Base-by-base conservation (phyloP, 805 yeast species). In the Clavispora fructus region DNA sequence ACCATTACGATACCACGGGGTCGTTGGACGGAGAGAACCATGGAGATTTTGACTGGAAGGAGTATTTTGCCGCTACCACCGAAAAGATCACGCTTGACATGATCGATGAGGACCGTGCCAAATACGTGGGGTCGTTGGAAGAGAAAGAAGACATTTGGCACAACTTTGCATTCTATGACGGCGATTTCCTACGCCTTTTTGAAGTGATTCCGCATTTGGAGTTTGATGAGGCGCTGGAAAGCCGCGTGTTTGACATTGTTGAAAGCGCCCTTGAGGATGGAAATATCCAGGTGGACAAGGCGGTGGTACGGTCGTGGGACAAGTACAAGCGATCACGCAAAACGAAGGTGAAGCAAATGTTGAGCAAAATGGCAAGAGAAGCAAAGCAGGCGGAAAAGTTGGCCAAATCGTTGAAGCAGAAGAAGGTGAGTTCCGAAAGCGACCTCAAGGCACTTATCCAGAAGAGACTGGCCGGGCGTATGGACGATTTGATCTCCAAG, bases 161-260 rank as follows among this genome's bases (percentile, higher is more conserved):
- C 40, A 71, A 75, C 41, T 84, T 84, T 67, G 62, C 70, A 8
- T 78, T 71, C 53, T 73, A 74, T 39, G 74, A 79, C 12, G 96
- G 96, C 6, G 87, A 87, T 55, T 78, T 89, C 55, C 68, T 83
- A 40, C 69, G 71, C 42, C 67, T 89, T 6, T 85, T 89, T 58
- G 95, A 88, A 60, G 71, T 74, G 30, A 83, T 90, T 4, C 85
- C 94, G 9, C 96, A 90, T 63, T 73, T 86, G 43, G 90, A 85
- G 50, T 73, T 83, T 39, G 67, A 67, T 33, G 75, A 71, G 32
- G 68, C 60, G 0, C 89, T 83, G 54, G 95, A 87, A 56, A 64
- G 63, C 29, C 73, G 96, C 33, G 72, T 86, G 39, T 78, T 75
- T 46, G 61, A 60, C 2, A 71, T 82, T 1, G 76, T 88, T 27